Base-by-base conservation (phyloP, 495 filamentous ascomycete genomes). In the Cercophora sp. region DNA sequence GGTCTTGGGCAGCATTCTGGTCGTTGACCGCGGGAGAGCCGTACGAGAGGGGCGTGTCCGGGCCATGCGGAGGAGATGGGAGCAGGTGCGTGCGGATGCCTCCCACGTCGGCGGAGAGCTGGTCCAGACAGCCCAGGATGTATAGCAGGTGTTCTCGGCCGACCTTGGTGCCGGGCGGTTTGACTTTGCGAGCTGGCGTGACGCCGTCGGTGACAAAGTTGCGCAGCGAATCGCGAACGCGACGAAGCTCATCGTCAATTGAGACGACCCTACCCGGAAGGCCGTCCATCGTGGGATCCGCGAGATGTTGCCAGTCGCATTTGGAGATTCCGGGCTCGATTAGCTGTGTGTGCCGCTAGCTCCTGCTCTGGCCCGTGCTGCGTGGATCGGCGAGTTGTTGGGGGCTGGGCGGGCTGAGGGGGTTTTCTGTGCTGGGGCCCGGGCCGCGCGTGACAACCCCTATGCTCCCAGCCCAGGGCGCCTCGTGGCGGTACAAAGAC, bases 221-320 rank as follows among this genome's bases (percentile, higher is more conserved):
- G 15, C 62, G 32, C n/a, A 67, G 54, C 8, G 53, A 48, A 20
- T 50, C 46, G 39, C 60, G 41, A 35, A 67, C 58, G 24, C 47
- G 48, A 46, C 56, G 49, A 51, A 67, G 24, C 57, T 65, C 57
- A 47, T 44, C 27, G 52, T 48, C 39, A 58, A 65, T 48, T 20
- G 45, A 59, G 40, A 63, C 62, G 56, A 60, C 57, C 34, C 56
- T 51, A 41, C 35, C 29, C 34, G 60, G 62, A 40, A 59, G 29
- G 57, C 43, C 50, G 42, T 62, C 64, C 64, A 67, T 67, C 44
- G 45, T 59, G 41, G 16, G 56, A 57, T 54, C 54, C 49, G 52
- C 61, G 61, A 50, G 41, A n/a, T n/a, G 48, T 48, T 57, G 51
- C 35, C 46, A 57, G 24, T 48, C 32, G 27, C 24, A 24, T 13